Conservation (phyloP, 352 stramenopile genomes). For the Globisporangium solare region DNA sequence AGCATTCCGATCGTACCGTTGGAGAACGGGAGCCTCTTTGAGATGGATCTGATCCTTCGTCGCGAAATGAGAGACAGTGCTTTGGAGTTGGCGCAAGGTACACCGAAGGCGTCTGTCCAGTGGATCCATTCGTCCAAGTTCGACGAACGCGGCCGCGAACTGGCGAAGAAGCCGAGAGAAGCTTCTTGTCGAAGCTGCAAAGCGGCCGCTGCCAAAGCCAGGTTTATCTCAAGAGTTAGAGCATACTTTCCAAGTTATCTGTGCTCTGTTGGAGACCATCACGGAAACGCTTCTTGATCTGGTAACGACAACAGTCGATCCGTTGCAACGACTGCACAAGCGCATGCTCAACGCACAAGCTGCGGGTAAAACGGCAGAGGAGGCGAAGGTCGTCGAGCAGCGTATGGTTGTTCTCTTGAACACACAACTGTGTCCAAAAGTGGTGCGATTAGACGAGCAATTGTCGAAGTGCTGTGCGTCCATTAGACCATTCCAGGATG, state of each 20-base stretch:
- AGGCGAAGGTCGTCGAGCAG: constrained; percentile 67
- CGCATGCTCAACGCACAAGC: constrained; percentile 36
- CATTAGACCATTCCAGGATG: constrained; percentile 1
- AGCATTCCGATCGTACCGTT: constrained; percentile 35
- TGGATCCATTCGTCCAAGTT: constrained; percentile 35
- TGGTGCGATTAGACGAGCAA: constrained; percentile 4
- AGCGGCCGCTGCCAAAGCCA: constrained; percentile 19
- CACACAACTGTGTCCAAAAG: constrained; percentile 15
- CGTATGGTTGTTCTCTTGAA: constrained; percentile 32
- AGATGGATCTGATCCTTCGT: constrained; percentile 31
- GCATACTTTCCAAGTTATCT: constrained; percentile 17
- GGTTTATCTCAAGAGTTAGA: constrained; percentile 17
- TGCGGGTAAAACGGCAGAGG: constrained; percentile 51
- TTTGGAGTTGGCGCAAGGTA: constrained; percentile 28
- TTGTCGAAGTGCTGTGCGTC: not conserved
- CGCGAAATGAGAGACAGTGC: constrained; percentile 20
- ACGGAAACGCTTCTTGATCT: constrained; percentile 23
- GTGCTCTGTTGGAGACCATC: constrained; percentile 14
- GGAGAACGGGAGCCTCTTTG: constrained; percentile 35
- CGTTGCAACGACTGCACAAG: constrained; percentile 44
- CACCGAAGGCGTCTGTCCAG: constrained; percentile 46
- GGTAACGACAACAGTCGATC: constrained; percentile 32
- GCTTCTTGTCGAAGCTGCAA: constrained; percentile 10
- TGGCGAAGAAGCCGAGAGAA: not conserved
- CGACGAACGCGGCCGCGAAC: not conserved